Evolutionary conservation across 345 rosid species (phyloP).

Genomic region (Euphorbia tirucalli): DNA sequence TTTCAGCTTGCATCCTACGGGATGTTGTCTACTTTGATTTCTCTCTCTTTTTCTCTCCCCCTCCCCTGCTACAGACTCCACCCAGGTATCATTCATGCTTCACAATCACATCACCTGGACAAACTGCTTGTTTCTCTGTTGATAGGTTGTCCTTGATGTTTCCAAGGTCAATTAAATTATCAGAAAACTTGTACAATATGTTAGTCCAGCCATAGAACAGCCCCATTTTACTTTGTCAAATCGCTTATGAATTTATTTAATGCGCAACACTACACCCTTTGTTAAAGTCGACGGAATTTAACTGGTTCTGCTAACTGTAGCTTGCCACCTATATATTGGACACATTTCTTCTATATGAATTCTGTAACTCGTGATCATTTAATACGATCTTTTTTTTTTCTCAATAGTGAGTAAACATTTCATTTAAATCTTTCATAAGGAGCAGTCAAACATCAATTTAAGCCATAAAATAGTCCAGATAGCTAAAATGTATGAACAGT

Average conservation of each 20-base stretch:
- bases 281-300: neutral
- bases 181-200: neutral
- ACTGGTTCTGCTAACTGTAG: neutral
- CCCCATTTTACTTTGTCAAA: neutral
- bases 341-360: neutral
- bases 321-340: neutral
- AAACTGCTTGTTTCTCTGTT: neutral
- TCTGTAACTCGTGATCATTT: neutral
- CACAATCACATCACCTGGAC: neutral
- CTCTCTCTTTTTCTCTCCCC: no score
- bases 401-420: neutral
- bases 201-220: neutral
- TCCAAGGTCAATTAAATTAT: neutral
- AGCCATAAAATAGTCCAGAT: neutral
- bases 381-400: neutral
- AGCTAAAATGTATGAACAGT: neutral
- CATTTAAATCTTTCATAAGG: neutral
- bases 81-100: neutral
- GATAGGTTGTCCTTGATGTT: no score
- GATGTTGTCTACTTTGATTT: neutral
- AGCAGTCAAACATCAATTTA: neutral
- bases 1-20: neutral
- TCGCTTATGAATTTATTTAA: neutral
- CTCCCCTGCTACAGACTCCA: neutral
- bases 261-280: neutral